phyloP scores from a whole-genome alignment of 768 basidiomycete genomes.

The Cantharellus anzutake region DNA sequence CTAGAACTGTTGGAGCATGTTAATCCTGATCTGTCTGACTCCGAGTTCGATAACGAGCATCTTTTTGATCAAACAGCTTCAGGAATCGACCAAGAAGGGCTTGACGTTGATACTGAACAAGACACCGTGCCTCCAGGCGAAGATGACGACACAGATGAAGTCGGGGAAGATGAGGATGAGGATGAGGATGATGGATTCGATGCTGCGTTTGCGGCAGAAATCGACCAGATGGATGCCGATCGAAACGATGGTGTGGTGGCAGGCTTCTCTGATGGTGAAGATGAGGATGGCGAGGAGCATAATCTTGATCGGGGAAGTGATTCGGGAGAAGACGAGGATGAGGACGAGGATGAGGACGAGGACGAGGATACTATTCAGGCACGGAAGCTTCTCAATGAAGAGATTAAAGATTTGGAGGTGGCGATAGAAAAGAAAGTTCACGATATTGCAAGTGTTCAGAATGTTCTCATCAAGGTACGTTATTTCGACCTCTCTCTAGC shows the following conservation, averaged over 20 bases:
- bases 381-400: conserved; percentile 66
- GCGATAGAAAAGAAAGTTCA: conserved; percentile 71
- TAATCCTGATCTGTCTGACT: conserved; percentile 78
- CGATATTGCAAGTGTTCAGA: conserved; percentile 67
- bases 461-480: conserved; percentile 67
- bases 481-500: not conserved
- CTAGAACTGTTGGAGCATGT: conserved; percentile 75
- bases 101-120: conserved; percentile 29
- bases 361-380: conserved; percentile 27
- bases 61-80: conserved; percentile 47
- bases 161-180: conserved; percentile 36
- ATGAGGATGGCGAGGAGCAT: conserved; percentile 35
- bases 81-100: conserved; percentile 18
- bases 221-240: conserved; percentile 14
- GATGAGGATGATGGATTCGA: conserved; percentile 59
- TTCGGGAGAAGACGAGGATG: conserved; percentile 34
- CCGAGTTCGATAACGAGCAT: conserved; percentile 52
- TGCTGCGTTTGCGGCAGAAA: conserved; percentile 72
- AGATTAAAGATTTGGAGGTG: conserved; percentile 74
- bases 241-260: conserved; percentile 33
- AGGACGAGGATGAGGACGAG: conserved; percentile 39
- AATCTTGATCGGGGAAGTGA: not conserved
- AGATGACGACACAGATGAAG: conserved; percentile 19
- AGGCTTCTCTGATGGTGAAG: conserved; percentile 30
- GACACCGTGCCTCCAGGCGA: conserved; percentile 39